Evolutionary conservation across 768 basidiomycete genomes (phyloP), one percentile per base, ranked within the genome.

Genomic region (Tubosaeta sp.): DNA sequence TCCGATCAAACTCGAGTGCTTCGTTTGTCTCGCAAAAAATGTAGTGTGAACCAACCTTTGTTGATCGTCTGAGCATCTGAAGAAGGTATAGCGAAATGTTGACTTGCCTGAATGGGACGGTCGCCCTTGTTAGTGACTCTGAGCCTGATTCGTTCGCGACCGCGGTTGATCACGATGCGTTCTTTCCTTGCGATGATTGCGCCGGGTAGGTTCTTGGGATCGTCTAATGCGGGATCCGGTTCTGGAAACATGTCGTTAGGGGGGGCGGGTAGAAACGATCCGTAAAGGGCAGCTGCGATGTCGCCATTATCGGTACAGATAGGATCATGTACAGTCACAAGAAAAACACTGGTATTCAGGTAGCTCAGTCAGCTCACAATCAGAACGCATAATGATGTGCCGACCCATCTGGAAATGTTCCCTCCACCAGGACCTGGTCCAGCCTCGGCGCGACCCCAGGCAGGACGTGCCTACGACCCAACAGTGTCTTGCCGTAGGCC

Each of bases 291-390:
- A n/a, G 85, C 81, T 5, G 72, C 72, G 17, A 97, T 72, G 63
- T 95, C 73, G 1, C 93, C 92, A 37, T 79, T 70, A 53, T 91
- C 84, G 0, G 91, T 85, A 65, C 87, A 91, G 56, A 99, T 86
- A 17, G 97, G 95, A 60, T 95, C 88, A 63, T 97, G 95, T 1
- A 98, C 91, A 1, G 95, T 95, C 34, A 98, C 95, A n/a, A 99
- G 80, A 72, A 98, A 99, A 0, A 92, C 88, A 1, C 64, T 61
- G 49, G 29, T 43, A 50, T 12, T 14, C 12, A 11, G 35, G 43
- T 12, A 32, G 43, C 9, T 27, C 12, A 35, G 37, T 46, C 26
- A 51, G 33, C 45, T 25, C 6, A 14, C 3, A 48, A 51, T 34
- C 22, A 31, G 13, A 34, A 13, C 12, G 29, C 19, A 25, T 31